Conservation (phyloP, 257 asterid genomes). For the Gentiana straminea region DNA sequence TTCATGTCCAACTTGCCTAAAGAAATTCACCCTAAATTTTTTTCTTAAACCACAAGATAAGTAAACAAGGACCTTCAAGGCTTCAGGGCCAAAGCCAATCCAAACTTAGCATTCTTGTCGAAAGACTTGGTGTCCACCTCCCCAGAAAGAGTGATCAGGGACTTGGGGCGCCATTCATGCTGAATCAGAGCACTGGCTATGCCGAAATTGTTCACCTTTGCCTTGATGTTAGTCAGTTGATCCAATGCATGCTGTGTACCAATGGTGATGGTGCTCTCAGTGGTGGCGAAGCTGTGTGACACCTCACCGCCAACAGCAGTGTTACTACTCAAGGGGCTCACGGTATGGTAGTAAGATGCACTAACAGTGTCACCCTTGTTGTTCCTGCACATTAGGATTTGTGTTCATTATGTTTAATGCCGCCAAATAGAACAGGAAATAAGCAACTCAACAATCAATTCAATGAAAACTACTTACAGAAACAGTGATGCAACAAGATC, state of each 20-base stretch:
- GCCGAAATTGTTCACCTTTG: constrained; percentile 37
- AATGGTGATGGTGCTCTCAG: constrained; percentile 33
- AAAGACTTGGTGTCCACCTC: constrained; percentile 41
- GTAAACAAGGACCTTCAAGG: constrained; percentile 15
- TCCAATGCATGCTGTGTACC: constrained; percentile 40
- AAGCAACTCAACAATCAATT: background rate
- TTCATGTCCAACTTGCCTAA: background rate
- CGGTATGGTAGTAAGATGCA: constrained; percentile 43
- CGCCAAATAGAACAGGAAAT: too few species aligned
- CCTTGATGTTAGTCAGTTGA: constrained; percentile 39
- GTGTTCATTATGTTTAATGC: background rate
- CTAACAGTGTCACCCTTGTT: constrained; percentile 36
- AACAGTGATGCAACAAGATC: constrained; percentile 41
- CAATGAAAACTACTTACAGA: constrained; percentile 20
- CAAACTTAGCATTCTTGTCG: constrained; percentile 42
- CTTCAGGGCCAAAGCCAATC: constrained; percentile 41
- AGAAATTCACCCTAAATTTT: background rate
- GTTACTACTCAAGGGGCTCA: constrained; percentile 30
- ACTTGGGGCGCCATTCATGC: constrained; percentile 45
- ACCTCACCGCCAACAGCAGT: constrained; percentile 47
- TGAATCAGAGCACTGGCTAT: constrained; percentile 39
- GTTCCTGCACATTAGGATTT: constrained; percentile 18
- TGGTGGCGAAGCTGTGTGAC: constrained; percentile 30
- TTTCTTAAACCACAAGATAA: constrained; percentile 9
- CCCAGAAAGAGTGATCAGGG: constrained; percentile 32